A percentile compares a stretch with the other conserved stretches of the same genome.
These are phyloP conservation scores for Durusdinium trenchii DNA, from an alignment of 73 alveolate species.

Conservation along the genomic window DNA sequence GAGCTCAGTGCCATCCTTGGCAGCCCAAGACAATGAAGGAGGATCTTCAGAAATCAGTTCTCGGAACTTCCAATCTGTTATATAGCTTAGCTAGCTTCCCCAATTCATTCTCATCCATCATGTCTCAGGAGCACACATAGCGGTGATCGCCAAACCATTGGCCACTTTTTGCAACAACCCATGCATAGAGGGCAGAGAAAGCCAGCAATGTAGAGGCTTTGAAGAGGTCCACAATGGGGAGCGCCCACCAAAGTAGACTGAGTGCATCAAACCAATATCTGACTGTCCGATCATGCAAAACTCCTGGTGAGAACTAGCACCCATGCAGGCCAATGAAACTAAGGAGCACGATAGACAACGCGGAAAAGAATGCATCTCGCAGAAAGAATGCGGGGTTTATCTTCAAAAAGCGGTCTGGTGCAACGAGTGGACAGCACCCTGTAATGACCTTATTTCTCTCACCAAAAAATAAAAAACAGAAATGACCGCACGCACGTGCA, in stretches of 20 bases:
- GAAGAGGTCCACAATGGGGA: slow-evolving; percentile 39
- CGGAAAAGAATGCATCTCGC: slow-evolving; percentile 78
- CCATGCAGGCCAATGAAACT: background rate
- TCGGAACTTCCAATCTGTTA: background rate
- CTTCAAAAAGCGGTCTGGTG: slow-evolving; percentile 44
- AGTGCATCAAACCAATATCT: background rate
- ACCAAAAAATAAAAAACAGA: background rate
- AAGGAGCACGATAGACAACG: slow-evolving; percentile 31
- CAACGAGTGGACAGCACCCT: slow-evolving; percentile 58
- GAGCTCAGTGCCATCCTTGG: slow-evolving; percentile 54
- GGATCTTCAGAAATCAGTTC: background rate
- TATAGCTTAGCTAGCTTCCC: background rate
- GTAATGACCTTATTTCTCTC: slow-evolving; percentile 3
- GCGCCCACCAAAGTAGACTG: slow-evolving; percentile 82
- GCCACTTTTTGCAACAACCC: slow-evolving; percentile 62
- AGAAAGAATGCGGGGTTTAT: slow-evolving; percentile 55
- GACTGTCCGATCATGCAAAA: background rate
- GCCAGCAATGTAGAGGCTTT: slow-evolving; percentile 55
- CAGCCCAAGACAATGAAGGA: too few relatives aligned
- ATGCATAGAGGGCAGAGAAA: slow-evolving; percentile 51
- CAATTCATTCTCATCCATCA: too few relatives aligned
- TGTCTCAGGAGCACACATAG: slow-evolving; percentile 16
- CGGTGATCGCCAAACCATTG: slow-evolving; percentile 62
- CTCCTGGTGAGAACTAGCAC: background rate
- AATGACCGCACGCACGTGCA: too few relatives aligned